phyloP scores from a whole-genome alignment of 306 rosid species.

The Cucurbita pepo region DNA sequence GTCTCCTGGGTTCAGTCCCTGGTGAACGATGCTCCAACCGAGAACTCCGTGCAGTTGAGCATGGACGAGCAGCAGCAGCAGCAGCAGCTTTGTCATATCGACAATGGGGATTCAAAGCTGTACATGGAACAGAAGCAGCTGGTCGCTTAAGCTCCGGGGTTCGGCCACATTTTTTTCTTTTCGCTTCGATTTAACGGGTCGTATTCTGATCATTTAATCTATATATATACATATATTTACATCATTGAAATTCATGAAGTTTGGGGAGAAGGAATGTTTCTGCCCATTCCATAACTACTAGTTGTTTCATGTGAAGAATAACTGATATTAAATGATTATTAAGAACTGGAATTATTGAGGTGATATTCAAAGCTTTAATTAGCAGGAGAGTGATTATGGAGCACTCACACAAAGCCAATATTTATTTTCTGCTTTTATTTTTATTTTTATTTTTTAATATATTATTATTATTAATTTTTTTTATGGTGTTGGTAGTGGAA shows the following conservation, averaged over 20 bases:
- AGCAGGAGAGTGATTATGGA: neutral
- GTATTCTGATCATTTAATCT: neutral
- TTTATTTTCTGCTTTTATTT: neutral
- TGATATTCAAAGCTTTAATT: too few relatives aligned
- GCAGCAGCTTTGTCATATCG: conserved; percentile 29
- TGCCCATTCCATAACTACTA: conserved; percentile 1
- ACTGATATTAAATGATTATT: neutral
- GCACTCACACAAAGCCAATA: neutral
- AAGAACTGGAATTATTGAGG: neutral
- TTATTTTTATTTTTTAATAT: neutral
- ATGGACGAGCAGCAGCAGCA: conserved; percentile 35
- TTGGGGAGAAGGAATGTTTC: conserved; percentile 8
- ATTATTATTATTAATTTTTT: neutral
- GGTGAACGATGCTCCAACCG: conserved; percentile 37
- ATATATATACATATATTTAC: neutral
- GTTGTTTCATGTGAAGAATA: neutral
- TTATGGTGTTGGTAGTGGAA: conserved; percentile 1
- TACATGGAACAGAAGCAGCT: conserved; percentile 59
- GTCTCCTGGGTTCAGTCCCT: conserved; percentile 70
- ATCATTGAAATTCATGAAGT: conserved; percentile 3
- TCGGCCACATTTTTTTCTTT: neutral
- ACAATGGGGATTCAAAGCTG: conserved; percentile 35
- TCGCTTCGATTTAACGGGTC: neutral
- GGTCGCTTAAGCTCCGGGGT: conserved; percentile 25
- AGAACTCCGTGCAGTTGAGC: conserved; percentile 12